These are phyloP conservation scores for Mycena filopes DNA, from an alignment of 768 basidiomycete species.

Conservation along the genomic window DNA sequence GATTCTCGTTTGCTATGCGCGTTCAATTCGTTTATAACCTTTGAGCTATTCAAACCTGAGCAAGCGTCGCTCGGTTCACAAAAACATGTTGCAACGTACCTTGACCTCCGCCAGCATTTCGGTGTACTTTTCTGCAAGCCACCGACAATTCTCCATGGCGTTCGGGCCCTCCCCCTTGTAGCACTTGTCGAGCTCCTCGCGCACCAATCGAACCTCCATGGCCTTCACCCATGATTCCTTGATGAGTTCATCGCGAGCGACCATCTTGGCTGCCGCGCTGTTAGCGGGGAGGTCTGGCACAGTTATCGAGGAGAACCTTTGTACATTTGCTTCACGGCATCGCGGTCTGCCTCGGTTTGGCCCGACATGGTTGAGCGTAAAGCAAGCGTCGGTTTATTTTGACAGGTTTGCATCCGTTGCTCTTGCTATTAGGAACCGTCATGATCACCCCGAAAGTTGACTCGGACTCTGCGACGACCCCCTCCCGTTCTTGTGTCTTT, in stretches of 20 bases:
- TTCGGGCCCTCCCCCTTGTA: conserved; percentile 92
- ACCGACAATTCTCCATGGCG: conserved; percentile 88
- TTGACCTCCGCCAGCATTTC: conserved; percentile 82
- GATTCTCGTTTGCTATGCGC: conserved; percentile 16
- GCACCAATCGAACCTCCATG: conserved; percentile 92
- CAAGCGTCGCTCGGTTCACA: neutral
- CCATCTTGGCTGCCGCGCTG: conserved; percentile 61
- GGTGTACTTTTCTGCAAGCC: conserved; percentile 85
- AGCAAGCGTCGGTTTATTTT: too few relatives aligned
- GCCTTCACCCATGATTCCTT: conserved; percentile 95
- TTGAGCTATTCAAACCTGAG: conserved; percentile 59
- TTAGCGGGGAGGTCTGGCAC: neutral
- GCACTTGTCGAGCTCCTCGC: conserved; percentile 90
- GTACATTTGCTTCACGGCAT: conserved; percentile 30
- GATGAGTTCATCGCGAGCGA: conserved; percentile 78
- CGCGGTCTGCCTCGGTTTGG: conserved; percentile 10
- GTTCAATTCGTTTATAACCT: conserved; percentile 70
- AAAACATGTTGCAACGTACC: conserved; percentile 60
- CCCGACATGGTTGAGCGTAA: conserved; percentile 22
- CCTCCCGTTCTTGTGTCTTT: too few relatives aligned
- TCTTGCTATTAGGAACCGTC: too few relatives aligned
- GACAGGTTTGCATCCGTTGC: too few relatives aligned
- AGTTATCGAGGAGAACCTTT: conserved; percentile 7
- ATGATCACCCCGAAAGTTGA: too few relatives aligned
- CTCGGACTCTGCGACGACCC: too few relatives aligned